Base-by-base conservation (phyloP, 2,329 filamentous ascomycete genomes). In the Alternaria alternata region DNA sequence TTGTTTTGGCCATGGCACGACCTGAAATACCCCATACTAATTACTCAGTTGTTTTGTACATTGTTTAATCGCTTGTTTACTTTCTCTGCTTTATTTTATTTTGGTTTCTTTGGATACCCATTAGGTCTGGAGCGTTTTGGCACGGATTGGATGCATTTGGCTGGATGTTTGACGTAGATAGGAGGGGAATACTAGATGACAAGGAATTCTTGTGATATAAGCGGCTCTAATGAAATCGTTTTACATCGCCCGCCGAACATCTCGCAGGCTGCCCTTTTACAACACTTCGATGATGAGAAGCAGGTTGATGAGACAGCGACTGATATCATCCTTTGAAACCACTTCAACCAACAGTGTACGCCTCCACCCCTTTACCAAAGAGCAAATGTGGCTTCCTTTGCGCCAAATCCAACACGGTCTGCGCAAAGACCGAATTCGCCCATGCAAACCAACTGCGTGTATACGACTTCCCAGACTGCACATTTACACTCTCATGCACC, bases 361-460 rank as follows among this genome's bases (percentile, higher is more conserved):
- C 49, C 64, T 84, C 79, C 4, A 83, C 84, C 0, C 87, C 88
- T 48, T 86, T 79, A 14, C 88, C 89, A 76, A 97, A 97, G 39
- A 98, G 85, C 69, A 98, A 78, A 78, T 96, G 87, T 4, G 95
- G 95, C 79, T 96, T 97, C 75, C 94, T 84, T 79, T 90, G 89
- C 1, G 94, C 95, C 53, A 99, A 76, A 81, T 97, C 93, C 52
- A 99, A 81, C 46, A 99, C 92, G 0, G 94, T 96, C 78, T 93
- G 90, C 14, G 94, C 93, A 80, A 97, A 98, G 11, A 99, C 93
- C 1, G 93, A 95, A 70, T 99, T 99, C 11, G 95, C 95, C 95
- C 94, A 98, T 3, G 94, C 93, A 77, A 98, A 98, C 94, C 94
- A 98, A 73, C 91, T 93, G 65, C 88, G 85, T 87, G 59, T 62